These are phyloP conservation scores for Fragaria nilgerrensis DNA, from an alignment of 306 rosid species.

Conservation along the genomic window DNA sequence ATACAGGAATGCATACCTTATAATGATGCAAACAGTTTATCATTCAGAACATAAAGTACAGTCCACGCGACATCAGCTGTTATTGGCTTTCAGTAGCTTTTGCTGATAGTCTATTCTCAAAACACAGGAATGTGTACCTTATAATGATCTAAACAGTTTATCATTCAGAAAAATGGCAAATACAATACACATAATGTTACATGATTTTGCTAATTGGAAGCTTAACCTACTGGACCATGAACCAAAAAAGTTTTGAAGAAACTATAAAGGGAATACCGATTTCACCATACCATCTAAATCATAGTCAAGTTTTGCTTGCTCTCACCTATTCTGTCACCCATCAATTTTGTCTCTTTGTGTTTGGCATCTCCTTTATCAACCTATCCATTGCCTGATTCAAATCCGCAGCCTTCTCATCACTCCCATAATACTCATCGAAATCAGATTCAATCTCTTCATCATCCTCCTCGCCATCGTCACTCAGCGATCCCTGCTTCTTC, in stretches of 20 bases:
- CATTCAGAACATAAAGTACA: not conserved
- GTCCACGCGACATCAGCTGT: not conserved
- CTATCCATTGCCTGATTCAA: slow-evolving; percentile 5
- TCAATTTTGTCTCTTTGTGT: not conserved
- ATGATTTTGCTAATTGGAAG: not conserved
- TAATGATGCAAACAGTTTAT: not conserved
- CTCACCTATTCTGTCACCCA: not conserved
- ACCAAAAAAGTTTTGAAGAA: not conserved
- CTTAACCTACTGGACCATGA: not conserved
- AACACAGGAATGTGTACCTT: not conserved
- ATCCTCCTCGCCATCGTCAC: slow-evolving; percentile 28
- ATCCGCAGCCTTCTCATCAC: slow-evolving; percentile 13
- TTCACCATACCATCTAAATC: not conserved
- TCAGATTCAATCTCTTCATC: slow-evolving; percentile 35
- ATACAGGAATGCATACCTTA: not conserved
- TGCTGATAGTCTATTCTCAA: not conserved
- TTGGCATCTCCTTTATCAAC: slow-evolving; percentile 4
- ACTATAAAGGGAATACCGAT: not conserved
- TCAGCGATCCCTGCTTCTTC: slow-evolving; percentile 20
- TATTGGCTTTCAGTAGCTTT: not conserved
- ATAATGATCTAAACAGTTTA: not conserved
- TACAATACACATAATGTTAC: not conserved
- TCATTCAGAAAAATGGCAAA: not conserved
- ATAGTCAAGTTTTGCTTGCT: not conserved
- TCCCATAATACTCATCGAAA: slow-evolving; percentile 22